Evolutionary conservation across 1,284 basidiomycete genomes (phyloP), one percentile per base, ranked within the genome.

Genomic region (Cutaneotrichosporon sp.): DNA sequence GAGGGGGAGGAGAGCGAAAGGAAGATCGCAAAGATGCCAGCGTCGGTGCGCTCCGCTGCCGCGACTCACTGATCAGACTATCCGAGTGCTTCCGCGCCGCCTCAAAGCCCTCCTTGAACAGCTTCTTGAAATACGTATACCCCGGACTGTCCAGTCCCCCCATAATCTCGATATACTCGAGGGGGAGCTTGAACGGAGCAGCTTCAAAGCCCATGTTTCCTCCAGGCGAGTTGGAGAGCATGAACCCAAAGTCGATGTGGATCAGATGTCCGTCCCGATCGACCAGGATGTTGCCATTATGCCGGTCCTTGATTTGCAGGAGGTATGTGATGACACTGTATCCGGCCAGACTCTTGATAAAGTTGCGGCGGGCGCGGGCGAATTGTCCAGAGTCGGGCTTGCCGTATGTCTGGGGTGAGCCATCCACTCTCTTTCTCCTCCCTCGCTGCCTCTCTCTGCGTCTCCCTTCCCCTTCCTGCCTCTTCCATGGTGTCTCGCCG

Each of bases 131-230:
- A 77, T 97, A 91, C 47, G 85, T 78, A 76, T 90, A 98, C 14
- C 90, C 86, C 14, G 87, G 82, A 55, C 88, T 86, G 65, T 91
- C 86, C 49, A 91, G 82, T 0, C 97, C 97, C 26, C 96, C 97
- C 52, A 99, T 84, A 49, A 99, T 91, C 72, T 99, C 96, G 58
- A 99, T 87, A 80, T 99, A 99, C 80, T 99, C 96, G 70, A 83
- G 83, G 7, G 94, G 89, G 32, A 99, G 83, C 80, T 99, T 99
- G 85, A 99, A 99, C 1, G 97, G 97, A 5, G 97, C 95, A 14
- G 95, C 96, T 81, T 99, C 97, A 76, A 99, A 99, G 30, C 96
- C 92, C 69, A 99, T 90, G 75, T 95, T 97, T 14, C 96, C 96
- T 7, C 83, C 83, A 0, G 97, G 97, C 6, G 93, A 94, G 79